Base-by-base conservation (phyloP, 805 yeast genomes). In the Teunomyces kruisii region DNA sequence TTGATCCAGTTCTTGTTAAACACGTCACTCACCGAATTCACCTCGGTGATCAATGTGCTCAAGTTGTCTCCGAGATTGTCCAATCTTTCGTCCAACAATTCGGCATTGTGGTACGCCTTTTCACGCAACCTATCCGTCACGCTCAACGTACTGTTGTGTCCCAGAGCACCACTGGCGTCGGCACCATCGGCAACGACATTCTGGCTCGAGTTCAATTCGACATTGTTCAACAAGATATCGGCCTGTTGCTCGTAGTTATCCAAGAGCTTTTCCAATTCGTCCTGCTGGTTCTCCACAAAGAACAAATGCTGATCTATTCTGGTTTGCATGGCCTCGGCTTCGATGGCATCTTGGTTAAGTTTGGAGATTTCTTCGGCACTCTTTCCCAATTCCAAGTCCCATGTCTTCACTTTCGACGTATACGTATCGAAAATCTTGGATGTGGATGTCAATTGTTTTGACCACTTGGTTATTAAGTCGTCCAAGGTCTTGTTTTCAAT, bases 401-500 rank as follows among this genome's bases (percentile, higher is more conserved):
- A 94, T 42, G 78, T 76, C 49, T 84, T 82, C 15, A 92, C 82
- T 48, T 84, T 85, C 17, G 74, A 70, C 7, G 96, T 83, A 61
- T 88, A 92, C 9, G 74, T 66, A 47, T 84, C 84, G 67, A 91
- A 94, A 30, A 87, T 83, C 19, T 77, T 75, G 2, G 92, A 79
- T 0, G 94, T 81, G 10, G 79, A 75, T 1, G 92, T 74, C 47
- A 94, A 67, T 53, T 94, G 96, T 45, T 82, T 81, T 0, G 97
- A 86, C 99, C 99, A 94, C 65, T 86, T 90, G 10, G 90, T 80
- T 35, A 94, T 86, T 53, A 94, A 76, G 61, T 94, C 98, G 58
- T 94, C 98, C 58, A 94, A 72, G 1, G 97, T 89, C 63, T 89
- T 89, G 67, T 94, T 94, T 56, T 88, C 90, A 30, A 94, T 76